These are phyloP conservation scores for Termitomyces sp. DNA, from an alignment of 768 basidiomycete species.

Conservation along the genomic window DNA sequence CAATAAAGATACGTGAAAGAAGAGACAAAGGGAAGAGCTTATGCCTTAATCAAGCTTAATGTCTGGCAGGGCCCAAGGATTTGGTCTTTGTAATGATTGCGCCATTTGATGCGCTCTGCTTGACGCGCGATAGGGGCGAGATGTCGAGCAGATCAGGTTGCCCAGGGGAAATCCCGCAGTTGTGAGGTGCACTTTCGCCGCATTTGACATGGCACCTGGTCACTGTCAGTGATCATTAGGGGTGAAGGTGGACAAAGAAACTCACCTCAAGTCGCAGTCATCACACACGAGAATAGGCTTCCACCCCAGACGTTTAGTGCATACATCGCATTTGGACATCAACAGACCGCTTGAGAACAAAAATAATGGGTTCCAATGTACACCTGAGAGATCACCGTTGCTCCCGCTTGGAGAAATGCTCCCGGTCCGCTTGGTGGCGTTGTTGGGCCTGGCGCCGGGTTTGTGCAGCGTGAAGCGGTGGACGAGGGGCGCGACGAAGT, in stretches of 20 bases:
- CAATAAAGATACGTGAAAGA: not conserved
- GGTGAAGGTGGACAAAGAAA: constrained; percentile 4
- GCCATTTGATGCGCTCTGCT: constrained; percentile 31
- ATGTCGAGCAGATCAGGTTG: constrained; percentile 25
- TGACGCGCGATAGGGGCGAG: constrained; percentile 38
- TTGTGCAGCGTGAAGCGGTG: constrained; percentile 88
- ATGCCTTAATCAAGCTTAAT: constrained; percentile 1
- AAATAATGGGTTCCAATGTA: constrained; percentile 71
- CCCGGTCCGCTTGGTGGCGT: constrained; percentile 27
- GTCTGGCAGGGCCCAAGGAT: constrained; percentile 19
- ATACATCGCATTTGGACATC: constrained; percentile 79
- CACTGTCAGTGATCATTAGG: constrained; percentile 3
- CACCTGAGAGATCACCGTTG: constrained; percentile 20
- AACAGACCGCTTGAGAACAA: constrained; percentile 73
- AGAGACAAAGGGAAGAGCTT: too few species aligned
- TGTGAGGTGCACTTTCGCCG: constrained; percentile 75
- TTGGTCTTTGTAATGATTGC: constrained; percentile 26
- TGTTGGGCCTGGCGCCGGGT: constrained; percentile 63
- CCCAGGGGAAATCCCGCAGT: constrained; percentile 68
- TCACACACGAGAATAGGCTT: constrained; percentile 86
- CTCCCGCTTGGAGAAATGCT: constrained; percentile 24
- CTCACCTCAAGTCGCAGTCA: constrained; percentile 77
- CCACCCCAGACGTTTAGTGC: constrained; percentile 79
- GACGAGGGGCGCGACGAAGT: constrained; percentile 47
- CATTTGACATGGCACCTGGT: constrained; percentile 82